Percentiles rank a stretch among this genome's conserved stretches.
phyloP scores from a whole-genome alignment of 2,329 filamentous ascomycete species.

The Aspergillus fumigatus region DNA sequence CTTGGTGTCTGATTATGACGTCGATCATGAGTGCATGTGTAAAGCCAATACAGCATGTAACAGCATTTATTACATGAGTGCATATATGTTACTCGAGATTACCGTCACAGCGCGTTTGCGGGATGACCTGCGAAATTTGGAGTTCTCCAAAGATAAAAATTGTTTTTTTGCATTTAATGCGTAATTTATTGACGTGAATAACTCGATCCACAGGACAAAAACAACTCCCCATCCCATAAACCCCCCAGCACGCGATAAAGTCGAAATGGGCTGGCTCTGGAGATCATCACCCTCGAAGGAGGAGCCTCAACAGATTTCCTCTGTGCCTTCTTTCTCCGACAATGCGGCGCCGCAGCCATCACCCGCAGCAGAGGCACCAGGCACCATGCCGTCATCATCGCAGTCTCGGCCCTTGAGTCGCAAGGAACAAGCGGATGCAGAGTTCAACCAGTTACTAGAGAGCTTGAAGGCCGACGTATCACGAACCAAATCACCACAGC shows the following conservation, averaged over 20 bases:
- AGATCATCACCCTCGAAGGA: constrained; percentile 28
- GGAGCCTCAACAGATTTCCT: constrained; percentile 17
- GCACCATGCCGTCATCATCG: constrained; percentile 15
- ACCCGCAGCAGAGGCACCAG: constrained; percentile 5
- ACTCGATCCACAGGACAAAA: neutral
- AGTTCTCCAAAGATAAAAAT: neutral
- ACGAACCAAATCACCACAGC: constrained; percentile 9
- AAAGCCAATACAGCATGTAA: neutral
- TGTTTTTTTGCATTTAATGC: neutral
- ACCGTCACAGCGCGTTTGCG: constrained; percentile 21
- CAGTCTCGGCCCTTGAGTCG: constrained; percentile 31
- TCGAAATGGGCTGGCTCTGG: constrained; percentile 47
- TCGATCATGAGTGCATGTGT: neutral
- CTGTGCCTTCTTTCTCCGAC: constrained; percentile 5
- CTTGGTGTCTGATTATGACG: constrained; percentile 4
- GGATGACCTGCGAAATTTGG: constrained; percentile 24
- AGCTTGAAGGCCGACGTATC: constrained; percentile 41
- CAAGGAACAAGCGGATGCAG: constrained; percentile 50
- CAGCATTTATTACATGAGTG: neutral
- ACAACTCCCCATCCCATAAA: neutral
- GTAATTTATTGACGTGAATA: neutral
- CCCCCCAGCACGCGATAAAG: neutral
- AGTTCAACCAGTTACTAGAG: constrained; percentile 51
- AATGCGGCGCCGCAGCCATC: neutral
- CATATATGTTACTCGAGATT: neutral